phyloP scores from a whole-genome alignment of 169 alveolate genomes.

The Ichthyophthirius multifiliis region DNA sequence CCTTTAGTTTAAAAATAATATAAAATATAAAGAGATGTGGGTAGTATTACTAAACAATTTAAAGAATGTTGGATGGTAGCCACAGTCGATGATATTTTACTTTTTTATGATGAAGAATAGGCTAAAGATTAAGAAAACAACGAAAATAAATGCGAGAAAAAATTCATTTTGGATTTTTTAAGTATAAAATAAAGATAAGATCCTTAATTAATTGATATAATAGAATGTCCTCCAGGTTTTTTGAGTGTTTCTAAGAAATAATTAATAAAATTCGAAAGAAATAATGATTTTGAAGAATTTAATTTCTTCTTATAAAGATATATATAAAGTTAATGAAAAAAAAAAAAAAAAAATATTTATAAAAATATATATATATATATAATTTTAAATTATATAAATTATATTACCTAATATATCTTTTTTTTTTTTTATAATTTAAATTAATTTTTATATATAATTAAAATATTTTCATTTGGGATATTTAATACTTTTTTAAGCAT shows the following conservation, averaged over 20 bases:
- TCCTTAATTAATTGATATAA: not conserved
- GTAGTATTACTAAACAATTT: not conserved
- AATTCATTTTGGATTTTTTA: not conserved
- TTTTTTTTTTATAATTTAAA: no score
- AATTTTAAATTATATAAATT: no score
- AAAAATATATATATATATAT: no score
- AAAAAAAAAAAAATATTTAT: no score
- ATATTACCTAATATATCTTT: no score
- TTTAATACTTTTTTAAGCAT: no score
- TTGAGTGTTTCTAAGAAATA: not conserved
- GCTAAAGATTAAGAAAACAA: not conserved
- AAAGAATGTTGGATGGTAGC: constrained; percentile 12
- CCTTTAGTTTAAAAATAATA: not conserved
- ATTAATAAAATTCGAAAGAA: not conserved
- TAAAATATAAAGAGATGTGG: not conserved
- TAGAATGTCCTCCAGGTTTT: not conserved
- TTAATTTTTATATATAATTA: no score
- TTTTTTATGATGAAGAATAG: not conserved
- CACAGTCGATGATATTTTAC: not conserved
- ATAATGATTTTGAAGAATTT: constrained; percentile 1
- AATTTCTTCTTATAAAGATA: not conserved
- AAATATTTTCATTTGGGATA: no score
- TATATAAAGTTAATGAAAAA: not conserved
- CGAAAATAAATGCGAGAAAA: not conserved
- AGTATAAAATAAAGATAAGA: not conserved